Evolutionary conservation across 805 yeast genomes (phyloP), one percentile per base, ranked within the genome.

Genomic region (Ogataea wickerhamii): DNA sequence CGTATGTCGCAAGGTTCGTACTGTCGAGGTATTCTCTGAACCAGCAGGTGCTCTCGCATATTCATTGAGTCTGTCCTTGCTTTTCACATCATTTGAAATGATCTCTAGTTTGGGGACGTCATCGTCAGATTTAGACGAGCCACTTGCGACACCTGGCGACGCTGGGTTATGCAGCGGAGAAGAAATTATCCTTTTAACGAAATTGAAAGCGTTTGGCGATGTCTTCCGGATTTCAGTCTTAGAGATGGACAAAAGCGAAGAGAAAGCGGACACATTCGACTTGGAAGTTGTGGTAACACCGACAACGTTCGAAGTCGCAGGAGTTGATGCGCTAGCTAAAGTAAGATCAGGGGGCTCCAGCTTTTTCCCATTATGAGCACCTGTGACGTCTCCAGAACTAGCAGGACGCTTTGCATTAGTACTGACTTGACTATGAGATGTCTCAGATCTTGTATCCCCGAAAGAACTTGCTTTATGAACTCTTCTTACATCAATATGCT

Each of bases 241-340:
- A 1, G 65, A 55, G 5, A 67, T 45, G 4, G 63, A 58, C 16
- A 67, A 45, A 28, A 67, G 47, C 2, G 71, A 56, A 0, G 71
- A 61, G 38, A 67, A 56, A 4, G 70, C 68, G 2, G 71, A 64
- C 23, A 65, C 58, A 34, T 61, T 61, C 1, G 67, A 55, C 32
- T 60, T 59, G 2, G 61, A 55, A 1, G 66, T 56, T 1, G 61
- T 60, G 8, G 66, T 60, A 2, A 59, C 60, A 28, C 68, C 68
- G 19, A 52, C 53, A 4, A 53, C 64, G 26, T 56, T 60, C 4
- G 65, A 56, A 2, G 65, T 57, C 4, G 62, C 55, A 5, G 70
- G 60, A 10, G 56, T 35, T 4, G 61, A 53, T 2, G 53, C 61
- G 28, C 49, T 54, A 4, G 43, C 44, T 1, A 53, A 28, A 13